Conservation (phyloP, 805 yeast genomes). For the Nakazawaea sp. region DNA sequence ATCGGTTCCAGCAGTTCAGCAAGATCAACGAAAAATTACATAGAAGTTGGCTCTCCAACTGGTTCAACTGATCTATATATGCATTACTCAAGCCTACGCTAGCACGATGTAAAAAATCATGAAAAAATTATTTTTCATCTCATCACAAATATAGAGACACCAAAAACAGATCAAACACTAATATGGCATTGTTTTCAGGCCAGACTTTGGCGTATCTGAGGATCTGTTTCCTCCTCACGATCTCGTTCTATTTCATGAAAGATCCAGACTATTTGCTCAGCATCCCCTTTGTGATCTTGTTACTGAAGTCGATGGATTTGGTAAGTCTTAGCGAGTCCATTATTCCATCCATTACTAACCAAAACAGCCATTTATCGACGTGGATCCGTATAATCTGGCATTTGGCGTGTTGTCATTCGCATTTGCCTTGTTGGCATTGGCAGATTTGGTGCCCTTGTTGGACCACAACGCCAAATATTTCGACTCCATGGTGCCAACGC, state of each 20-base stretch:
- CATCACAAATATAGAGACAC: too few species aligned
- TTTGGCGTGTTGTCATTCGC: slow-evolving; percentile 44
- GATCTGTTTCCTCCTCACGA: slow-evolving; percentile 33
- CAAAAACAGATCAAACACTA: too few species aligned
- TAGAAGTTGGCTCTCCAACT: slow-evolving; percentile 20
- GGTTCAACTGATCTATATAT: background rate
- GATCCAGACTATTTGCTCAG: slow-evolving; percentile 38
- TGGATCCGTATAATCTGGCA: slow-evolving; percentile 23
- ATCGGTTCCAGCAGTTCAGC: slow-evolving; percentile 29
- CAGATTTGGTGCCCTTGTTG: slow-evolving; percentile 55
- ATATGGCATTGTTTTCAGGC: slow-evolving; percentile 10
- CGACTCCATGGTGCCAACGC: slow-evolving; percentile 52
- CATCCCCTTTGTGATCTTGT: slow-evolving; percentile 39
- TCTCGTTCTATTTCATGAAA: slow-evolving; percentile 39
- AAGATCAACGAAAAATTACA: slow-evolving; percentile 24
- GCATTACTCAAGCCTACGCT: too few species aligned
- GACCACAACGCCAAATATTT: slow-evolving; percentile 40
- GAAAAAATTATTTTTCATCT: too few species aligned
- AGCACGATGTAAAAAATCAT: too few species aligned
- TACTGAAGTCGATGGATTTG: slow-evolving; percentile 56
- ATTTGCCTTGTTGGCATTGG: slow-evolving; percentile 34
- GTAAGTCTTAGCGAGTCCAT: slow-evolving; percentile 17
- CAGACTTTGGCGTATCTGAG: slow-evolving; percentile 40
- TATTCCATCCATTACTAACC: background rate
- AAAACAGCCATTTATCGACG: slow-evolving; percentile 21